A percentile compares a stretch with the other conserved stretches of the same genome.
phyloP scores from a whole-genome alignment of 1,284 basidiomycete species.

The Moniliella sp. region DNA sequence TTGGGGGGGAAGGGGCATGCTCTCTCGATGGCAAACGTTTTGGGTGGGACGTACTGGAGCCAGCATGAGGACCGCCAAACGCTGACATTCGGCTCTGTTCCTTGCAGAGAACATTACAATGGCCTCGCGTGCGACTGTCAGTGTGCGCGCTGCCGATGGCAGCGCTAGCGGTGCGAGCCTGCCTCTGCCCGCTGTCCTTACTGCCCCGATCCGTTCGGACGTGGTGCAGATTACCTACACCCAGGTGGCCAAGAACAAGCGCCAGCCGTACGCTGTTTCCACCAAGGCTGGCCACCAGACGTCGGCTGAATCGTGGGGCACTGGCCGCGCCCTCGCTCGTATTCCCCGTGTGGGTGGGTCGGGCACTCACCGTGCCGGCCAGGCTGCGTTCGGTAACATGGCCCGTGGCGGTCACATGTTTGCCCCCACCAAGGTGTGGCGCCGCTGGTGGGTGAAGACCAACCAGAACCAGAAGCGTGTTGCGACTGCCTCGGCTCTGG shows the following conservation, averaged over 20 bases:
- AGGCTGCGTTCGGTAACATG: constrained; percentile 74
- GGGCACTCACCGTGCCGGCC: constrained; percentile 93
- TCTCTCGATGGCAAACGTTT: no score
- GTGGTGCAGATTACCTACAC: constrained; percentile 96
- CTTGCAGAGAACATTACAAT: no score
- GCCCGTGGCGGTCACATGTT: constrained; percentile 85
- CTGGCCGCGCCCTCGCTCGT: constrained; percentile 98
- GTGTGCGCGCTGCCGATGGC: constrained; percentile 36
- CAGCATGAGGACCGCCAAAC: no score
- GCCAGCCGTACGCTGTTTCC: constrained; percentile 88
- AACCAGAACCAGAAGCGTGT: constrained; percentile 98
- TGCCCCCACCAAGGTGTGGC: constrained; percentile 96
- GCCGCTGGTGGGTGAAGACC: constrained; percentile 99
- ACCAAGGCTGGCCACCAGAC: constrained; percentile 98
- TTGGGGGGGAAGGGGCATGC: no score
- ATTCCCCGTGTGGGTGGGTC: constrained; percentile 98
- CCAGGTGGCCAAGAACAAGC: constrained; percentile 94
- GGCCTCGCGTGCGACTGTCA: constrained; percentile 20
- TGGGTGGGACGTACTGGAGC: no score
- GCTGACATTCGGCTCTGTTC: no score
- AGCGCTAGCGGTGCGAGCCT: constrained; percentile 62
- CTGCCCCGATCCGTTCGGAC: constrained; percentile 93
- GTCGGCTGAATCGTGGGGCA: constrained; percentile 96
- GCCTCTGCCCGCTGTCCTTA: constrained; percentile 84
- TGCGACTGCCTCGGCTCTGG: constrained; percentile 88